These are phyloP conservation scores for Pyrrhoderma noxium DNA, from an alignment of 1,284 basidiomycete genomes.

Conservation along the genomic window DNA sequence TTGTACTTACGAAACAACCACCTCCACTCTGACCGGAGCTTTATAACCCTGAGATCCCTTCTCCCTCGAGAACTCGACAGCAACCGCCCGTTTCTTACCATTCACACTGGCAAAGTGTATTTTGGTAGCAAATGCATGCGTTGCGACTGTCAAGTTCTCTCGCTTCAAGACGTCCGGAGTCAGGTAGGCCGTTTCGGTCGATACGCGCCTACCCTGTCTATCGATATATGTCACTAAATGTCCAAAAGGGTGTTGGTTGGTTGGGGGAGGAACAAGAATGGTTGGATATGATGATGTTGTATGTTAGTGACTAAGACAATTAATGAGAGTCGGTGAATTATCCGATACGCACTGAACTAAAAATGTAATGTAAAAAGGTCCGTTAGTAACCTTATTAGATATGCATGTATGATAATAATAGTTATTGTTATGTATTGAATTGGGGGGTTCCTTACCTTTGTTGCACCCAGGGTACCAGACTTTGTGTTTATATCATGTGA, in stretches of 20 bases:
- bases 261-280: too few species aligned
- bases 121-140: slow-evolving; percentile 21
- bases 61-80: slow-evolving; percentile 22
- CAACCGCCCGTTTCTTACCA: slow-evolving; percentile 20
- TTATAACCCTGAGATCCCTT: slow-evolving; percentile 16
- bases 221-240: slow-evolving; percentile 20
- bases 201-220: slow-evolving; percentile 19
- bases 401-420: neutral
- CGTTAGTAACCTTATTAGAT: slow-evolving; percentile 18
- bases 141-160: slow-evolving; percentile 24
- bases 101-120: slow-evolving; percentile 18
- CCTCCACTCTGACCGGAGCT: slow-evolving; percentile 21
- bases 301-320: too few species aligned
- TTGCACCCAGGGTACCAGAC: slow-evolving; percentile 19
- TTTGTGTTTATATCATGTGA: slow-evolving; percentile 19
- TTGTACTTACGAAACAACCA: slow-evolving; percentile 21
- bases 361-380: neutral
- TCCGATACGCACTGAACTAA: too few species aligned
- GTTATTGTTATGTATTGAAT: neutral
- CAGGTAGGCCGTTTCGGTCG: slow-evolving; percentile 24
- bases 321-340: too few species aligned
- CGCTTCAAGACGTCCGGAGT: slow-evolving; percentile 22
- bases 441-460: slow-evolving; percentile 19
- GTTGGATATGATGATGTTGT: too few species aligned
- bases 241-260: too few species aligned